Percentiles rank a stretch among this genome's conserved stretches.
Evolutionary conservation across 345 rosid species (phyloP).

Genomic region (Gossypium australe): DNA sequence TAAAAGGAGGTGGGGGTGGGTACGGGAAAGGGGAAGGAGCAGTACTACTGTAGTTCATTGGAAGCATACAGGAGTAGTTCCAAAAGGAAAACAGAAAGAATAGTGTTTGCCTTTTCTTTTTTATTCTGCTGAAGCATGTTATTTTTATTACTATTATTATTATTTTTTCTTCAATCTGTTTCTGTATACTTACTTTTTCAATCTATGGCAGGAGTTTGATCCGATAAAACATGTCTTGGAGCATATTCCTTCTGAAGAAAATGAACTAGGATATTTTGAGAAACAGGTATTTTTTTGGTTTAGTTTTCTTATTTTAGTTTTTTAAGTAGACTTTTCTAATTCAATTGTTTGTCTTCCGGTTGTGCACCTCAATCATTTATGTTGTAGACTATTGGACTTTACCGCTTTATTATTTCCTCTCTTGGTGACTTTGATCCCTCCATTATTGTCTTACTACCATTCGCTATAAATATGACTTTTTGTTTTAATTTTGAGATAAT

Average conservation of each 20-base stretch:
- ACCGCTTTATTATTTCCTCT: neutral
- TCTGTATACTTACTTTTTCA: neutral
- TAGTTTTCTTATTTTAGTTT: neutral
- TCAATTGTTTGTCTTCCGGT: neutral
- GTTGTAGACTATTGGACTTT: neutral
- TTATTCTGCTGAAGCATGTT: neutral
- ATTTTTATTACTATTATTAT: neutral
- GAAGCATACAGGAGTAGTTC: neutral
- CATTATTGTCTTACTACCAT: neutral
- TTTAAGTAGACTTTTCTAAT: neutral
- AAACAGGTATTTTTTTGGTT: slow-evolving; percentile 55
- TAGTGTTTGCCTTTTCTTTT: neutral
- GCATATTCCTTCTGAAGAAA: slow-evolving; percentile 66
- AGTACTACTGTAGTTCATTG: neutral
- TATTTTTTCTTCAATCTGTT: neutral
- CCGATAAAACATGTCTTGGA: slow-evolving; percentile 75
- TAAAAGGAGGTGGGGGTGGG: no score
- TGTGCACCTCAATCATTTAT: neutral
- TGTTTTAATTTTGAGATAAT: neutral
- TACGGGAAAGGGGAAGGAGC: neutral
- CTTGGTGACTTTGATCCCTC: neutral
- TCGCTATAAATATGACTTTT: neutral
- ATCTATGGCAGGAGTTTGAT: slow-evolving; percentile 73
- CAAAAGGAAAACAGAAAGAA: neutral
- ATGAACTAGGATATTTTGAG: slow-evolving; percentile 66